Percentiles rank a stretch among this genome's conserved stretches.
Conservation (phyloP, 2,329 filamentous ascomycete genomes). For the Nemania sp. region DNA sequence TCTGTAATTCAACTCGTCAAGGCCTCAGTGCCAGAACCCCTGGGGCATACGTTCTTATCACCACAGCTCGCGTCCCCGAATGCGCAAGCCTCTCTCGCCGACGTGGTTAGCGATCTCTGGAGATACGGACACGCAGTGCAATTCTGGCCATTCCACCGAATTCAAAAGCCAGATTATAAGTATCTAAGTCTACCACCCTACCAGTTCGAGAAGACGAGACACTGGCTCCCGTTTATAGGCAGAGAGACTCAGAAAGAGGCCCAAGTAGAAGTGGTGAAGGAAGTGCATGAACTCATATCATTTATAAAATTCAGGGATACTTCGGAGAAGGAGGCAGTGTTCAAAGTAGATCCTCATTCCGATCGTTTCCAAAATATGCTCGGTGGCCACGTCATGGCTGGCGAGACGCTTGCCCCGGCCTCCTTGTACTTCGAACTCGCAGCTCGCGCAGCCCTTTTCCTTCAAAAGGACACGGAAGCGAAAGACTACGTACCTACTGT, state of each 20-base stretch:
- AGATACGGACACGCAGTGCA: neutral
- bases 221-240: conserved; percentile 18
- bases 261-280: conserved; percentile 5
- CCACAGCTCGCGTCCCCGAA: conserved; percentile 20
- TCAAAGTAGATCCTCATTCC: conserved; percentile 39
- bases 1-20: conserved; percentile 26
- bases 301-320: conserved; percentile 25
- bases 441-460: conserved; percentile 36
- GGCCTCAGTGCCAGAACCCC: conserved; percentile 9
- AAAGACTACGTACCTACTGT: conserved; percentile 33
- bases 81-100: conserved; percentile 3
- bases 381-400: conserved; percentile 45
- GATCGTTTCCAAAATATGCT: conserved; percentile 39
- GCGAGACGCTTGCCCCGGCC: conserved; percentile 45
- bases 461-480: conserved; percentile 49
- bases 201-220: neutral
- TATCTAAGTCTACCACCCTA: neutral
- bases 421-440: conserved; percentile 48
- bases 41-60: conserved; percentile 22
- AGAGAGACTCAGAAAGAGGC: conserved; percentile 12
- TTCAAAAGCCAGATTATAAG: neutral
- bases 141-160: neutral
- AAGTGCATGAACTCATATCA: conserved; percentile 19
- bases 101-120: neutral
- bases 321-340: conserved; percentile 22